Evolutionary conservation across 192 early-diverging fungal genomes (phyloP), one percentile per base, ranked within the genome.

Genomic region (Coemansia sp.): DNA sequence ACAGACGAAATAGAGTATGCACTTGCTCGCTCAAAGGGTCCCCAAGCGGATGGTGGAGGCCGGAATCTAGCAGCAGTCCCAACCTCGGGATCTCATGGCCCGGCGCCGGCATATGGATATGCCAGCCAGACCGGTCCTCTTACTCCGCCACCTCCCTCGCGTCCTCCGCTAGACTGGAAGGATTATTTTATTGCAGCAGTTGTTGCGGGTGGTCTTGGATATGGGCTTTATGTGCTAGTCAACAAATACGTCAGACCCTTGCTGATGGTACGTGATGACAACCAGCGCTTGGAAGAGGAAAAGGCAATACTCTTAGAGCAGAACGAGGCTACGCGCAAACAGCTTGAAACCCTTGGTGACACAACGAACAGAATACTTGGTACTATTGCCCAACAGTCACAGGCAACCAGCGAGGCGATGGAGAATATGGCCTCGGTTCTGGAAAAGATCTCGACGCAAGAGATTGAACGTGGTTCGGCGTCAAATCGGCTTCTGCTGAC

Each of bases 1-100:
- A 81, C 87, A 13, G 90, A 88, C 17, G 98, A 99, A 81, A 97
- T 99, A 65, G 91, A 98, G 58, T 89, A 87, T 49, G 97, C 96
- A 8, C 81, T 94, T 71, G 79, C 84, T n/a, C 81, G 88, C 38
- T 86, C 85, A 22, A 89, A 74, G 45, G 11, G 71, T 82, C 64
- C 73, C 65, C 41, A 76, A 57, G 51, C 64, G n/a, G 37, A 5
- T 56, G 9, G 22, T 20, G 20, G 12, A 8, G 32, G 37, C 25
- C 54, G 32, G 25, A 16, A 12, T 5, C 32, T 17, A 38, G 13
- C 39, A 59, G 5, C 39, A 17, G 32, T 38, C 38, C 32, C 8
- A 14, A 40, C 0, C 57, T 8, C 72, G 37, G 20, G 51, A 54
- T 25, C 38, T n/a, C 57, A 59, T n/a, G 56, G n/a, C 1, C 14